Base-by-base conservation (phyloP, 371 early-diverging fungal genomes). In the Fennellomyces sp. region DNA sequence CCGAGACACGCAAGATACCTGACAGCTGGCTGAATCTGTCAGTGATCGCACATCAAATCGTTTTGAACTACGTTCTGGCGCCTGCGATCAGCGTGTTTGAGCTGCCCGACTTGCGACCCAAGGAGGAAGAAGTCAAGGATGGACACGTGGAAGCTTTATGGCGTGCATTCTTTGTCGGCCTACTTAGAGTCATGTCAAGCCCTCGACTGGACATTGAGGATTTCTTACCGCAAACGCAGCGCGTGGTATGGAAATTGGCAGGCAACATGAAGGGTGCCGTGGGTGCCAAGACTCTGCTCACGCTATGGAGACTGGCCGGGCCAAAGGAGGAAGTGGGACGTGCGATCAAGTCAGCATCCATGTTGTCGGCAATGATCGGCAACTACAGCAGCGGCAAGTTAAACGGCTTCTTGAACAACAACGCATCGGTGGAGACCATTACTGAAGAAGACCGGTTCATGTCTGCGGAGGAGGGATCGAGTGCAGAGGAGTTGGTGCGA, bases 191-290 rank as follows among this genome's bases (percentile, higher is more conserved):
- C 6, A 66, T 91, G 5, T 82, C 83, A 28, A 84, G 84, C 56
- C 82, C 77, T 26, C 70, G 72, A 52, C 52, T 87, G 45, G 82
- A 87, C n/a, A 72, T 88, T 2, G 84, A 86, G 52, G 58, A 70
- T 23, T 83, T 81, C 56, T 66, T 75, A 25, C 85, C 88, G 5
- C 88, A 86, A 58, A 65, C 68, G 5, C 81, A 85, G 41, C 79
- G 88, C 6, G 81, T 85, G 0, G 75, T 83, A 2, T 80, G 82
- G 75, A 79, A 87, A 39, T 68, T 91, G 25, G 79, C 78, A 12
- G 85, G 83, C 11, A 89, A 90, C 60, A 78, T 87, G 56, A 80
- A 85, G 23, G 85, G 84, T 7, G 67, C 61, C 6, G 79, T 79
- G 11, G 92, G 85, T 19, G 84, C 83, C 1, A 81, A 81, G 47